These are phyloP conservation scores for Aspergillus unguis DNA, from an alignment of 2,329 filamentous ascomycete genomes.

Conservation along the genomic window DNA sequence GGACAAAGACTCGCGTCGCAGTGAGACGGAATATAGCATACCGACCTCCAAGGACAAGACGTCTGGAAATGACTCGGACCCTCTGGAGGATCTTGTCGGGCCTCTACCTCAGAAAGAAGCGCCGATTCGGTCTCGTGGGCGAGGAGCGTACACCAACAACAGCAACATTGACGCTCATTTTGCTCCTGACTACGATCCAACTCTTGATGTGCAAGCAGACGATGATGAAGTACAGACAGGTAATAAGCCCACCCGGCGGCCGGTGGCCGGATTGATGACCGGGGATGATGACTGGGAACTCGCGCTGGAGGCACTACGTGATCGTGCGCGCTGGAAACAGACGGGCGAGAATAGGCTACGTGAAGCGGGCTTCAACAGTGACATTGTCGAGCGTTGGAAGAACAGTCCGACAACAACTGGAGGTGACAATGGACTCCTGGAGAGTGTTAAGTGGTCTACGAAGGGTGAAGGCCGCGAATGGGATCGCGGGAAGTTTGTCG, in stretches of 20 bases:
- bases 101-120: conserved; percentile 54
- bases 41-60: conserved; percentile 1
- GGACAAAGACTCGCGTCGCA: background rate
- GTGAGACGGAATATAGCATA: background rate
- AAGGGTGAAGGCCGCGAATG: conserved; percentile 65
- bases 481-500: conserved; percentile 62
- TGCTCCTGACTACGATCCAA: conserved; percentile 60
- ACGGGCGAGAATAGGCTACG: conserved; percentile 72
- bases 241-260: conserved; percentile 46
- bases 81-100: conserved; percentile 72
- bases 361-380: conserved; percentile 73
- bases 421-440: conserved; percentile 56
- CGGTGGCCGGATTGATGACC: conserved; percentile 43
- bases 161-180: conserved; percentile 80
- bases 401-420: conserved; percentile 52
- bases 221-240: conserved; percentile 58
- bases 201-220: conserved; percentile 39
- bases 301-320: conserved; percentile 71
- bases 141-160: conserved; percentile 60
- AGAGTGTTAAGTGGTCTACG: conserved; percentile 70
- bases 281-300: conserved; percentile 71
- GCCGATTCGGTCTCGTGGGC: conserved; percentile 60
- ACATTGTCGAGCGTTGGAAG: conserved; percentile 70
- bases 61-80: conserved; percentile 57
- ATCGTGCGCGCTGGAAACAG: conserved; percentile 73